Percentiles rank a stretch among this genome's conserved stretches.
Conservation (phyloP, 2,329 filamentous ascomycete species). For the Graphiopsis chlorocephala region DNA sequence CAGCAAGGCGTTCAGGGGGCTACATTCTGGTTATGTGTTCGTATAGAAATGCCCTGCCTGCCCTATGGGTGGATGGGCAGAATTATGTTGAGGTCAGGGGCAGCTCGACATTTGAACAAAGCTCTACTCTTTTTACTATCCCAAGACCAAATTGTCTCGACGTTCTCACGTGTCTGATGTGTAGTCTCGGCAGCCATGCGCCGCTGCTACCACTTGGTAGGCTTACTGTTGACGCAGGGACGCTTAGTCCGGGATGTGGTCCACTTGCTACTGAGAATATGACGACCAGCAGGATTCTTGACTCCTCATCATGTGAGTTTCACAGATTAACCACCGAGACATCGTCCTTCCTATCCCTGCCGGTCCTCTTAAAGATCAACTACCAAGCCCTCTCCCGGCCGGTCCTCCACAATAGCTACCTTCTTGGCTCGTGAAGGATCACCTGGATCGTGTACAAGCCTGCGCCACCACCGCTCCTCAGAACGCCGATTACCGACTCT, state of each 20-base stretch:
- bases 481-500: too few species aligned
- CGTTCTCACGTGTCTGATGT: background rate
- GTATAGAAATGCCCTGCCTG: background rate
- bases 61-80: background rate
- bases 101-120: background rate
- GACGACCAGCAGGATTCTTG: background rate
- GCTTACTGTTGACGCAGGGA: background rate
- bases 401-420: too few species aligned
- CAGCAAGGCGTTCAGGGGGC: conserved; percentile 6
- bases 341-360: background rate
- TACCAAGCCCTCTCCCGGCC: too few species aligned
- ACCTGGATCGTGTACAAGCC: too few species aligned
- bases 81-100: background rate
- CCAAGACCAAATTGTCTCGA: background rate
- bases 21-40: background rate
- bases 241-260: background rate
- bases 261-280: background rate
- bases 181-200: background rate
- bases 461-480: too few species aligned
- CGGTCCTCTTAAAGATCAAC: too few species aligned
- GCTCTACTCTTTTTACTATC: background rate
- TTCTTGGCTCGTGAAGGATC: too few species aligned
- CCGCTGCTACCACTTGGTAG: background rate
- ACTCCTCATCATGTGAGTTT: background rate
- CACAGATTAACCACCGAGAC: background rate